Conservation (phyloP, 257 asterid genomes). For the Mentha longifolia region DNA sequence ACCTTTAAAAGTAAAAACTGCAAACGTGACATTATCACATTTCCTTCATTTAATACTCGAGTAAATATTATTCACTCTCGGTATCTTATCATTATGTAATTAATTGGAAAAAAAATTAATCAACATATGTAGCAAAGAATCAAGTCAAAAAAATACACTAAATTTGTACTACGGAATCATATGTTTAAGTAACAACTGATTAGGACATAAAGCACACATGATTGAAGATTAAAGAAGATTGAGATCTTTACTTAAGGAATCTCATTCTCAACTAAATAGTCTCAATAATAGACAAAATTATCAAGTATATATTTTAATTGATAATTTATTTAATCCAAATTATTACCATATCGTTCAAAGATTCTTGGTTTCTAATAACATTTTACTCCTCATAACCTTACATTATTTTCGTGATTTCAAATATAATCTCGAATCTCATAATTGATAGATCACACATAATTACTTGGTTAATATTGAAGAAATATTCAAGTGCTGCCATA, state of each 20-base stretch:
- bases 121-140: not conserved
- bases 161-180: not conserved
- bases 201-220: constrained; percentile 11
- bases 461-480: no score
- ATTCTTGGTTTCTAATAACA: not conserved
- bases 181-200: not conserved
- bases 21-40: no score
- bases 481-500: no score
- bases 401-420: no score
- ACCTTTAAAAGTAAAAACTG: no score
- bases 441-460: no score
- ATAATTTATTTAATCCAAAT: not conserved
- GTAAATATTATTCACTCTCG: no score
- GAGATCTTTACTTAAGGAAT: constrained; percentile 18
- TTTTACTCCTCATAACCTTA: not conserved
- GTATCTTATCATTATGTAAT: no score
- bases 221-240: constrained; percentile 13
- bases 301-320: not conserved
- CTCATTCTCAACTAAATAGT: constrained; percentile 7
- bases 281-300: not conserved
- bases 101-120: not conserved
- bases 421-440: no score
- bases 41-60: no score
- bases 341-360: not conserved
- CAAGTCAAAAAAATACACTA: not conserved